These are phyloP conservation scores for Marasmius fiardii DNA, from an alignment of 1,284 basidiomycete genomes.

Conservation along the genomic window DNA sequence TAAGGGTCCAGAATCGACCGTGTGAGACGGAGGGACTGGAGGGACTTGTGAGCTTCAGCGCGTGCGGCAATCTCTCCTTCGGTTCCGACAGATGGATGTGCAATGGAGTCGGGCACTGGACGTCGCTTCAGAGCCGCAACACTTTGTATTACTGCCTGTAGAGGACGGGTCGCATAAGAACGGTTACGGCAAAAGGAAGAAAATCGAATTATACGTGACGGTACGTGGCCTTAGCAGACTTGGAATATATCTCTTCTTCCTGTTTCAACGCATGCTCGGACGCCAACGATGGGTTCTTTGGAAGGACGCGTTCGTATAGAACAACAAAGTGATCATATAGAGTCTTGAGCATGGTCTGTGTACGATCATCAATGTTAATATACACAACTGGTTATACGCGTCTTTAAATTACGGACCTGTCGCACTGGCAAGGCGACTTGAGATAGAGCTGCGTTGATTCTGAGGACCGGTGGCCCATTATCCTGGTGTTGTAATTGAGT, in stretches of 20 bases:
- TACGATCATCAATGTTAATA: conserved; percentile 14
- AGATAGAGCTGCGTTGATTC: conserved; percentile 60
- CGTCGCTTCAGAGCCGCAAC: conserved; percentile 75
- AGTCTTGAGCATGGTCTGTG: conserved; percentile 66
- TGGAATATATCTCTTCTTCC: conserved; percentile 72
- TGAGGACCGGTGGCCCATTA: conserved; percentile 66
- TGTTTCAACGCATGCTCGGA: conserved; percentile 74
- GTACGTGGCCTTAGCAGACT: conserved; percentile 73
- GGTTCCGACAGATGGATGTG: conserved; percentile 81
- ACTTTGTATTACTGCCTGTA: conserved; percentile 69
- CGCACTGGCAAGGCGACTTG: conserved; percentile 65
- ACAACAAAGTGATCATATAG: conserved; percentile 66
- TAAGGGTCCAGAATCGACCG: conserved; percentile 51
- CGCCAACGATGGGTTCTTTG: conserved; percentile 54
- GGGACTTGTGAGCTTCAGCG: conserved; percentile 54
- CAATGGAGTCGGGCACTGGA: conserved; percentile 51
- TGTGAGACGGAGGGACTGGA: conserved; percentile 57
- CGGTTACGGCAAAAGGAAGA: conserved; percentile 8
- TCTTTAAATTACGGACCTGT: conserved; percentile 43
- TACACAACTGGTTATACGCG: neutral
- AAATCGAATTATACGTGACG: conserved; percentile 55
- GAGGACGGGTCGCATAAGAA: conserved; percentile 13
- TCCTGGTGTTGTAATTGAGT: conserved; percentile 19
- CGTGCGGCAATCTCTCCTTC: conserved; percentile 62
- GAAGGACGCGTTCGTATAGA: conserved; percentile 56